phyloP scores from a whole-genome alignment of 129 eudicot genomes.

The Saussurea involucrata region DNA sequence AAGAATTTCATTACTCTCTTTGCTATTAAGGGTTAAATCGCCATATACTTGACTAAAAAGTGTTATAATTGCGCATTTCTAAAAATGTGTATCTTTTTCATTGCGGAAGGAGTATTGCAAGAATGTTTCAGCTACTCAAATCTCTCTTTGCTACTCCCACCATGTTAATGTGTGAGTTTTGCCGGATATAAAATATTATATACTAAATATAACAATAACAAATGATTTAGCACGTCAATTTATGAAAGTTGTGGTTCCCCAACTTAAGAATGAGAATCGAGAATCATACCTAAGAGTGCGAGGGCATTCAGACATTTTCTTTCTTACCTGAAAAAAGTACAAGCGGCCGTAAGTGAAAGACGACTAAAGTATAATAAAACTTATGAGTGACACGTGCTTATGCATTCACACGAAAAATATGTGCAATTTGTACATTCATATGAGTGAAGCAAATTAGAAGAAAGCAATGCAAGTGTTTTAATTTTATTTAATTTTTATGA shows the following conservation, averaged over 20 bases:
- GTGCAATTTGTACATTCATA: not conserved
- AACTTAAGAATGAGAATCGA: conserved; percentile 4
- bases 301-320: conserved; percentile 82
- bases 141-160: no score
- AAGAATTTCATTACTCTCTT: no score
- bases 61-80: no score
- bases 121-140: no score
- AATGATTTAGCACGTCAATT: not conserved
- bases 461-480: not conserved
- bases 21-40: no score
- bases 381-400: conserved; percentile 1
- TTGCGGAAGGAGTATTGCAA: no score
- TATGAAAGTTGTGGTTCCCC: not conserved
- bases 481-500: not conserved
- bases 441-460: not conserved
- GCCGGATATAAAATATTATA: no score
- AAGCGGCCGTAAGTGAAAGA: conserved; percentile 7
- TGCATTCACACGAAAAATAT: not conserved
- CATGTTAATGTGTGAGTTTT: not conserved
- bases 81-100: no score
- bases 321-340: conserved; percentile 51
- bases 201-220: not conserved
- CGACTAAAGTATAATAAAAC: not conserved
- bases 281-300: conserved; percentile 62
- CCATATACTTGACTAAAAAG: no score